phyloP scores from a whole-genome alignment of 495 filamentous ascomycete genomes.

The Aspergillus avenaceus region DNA sequence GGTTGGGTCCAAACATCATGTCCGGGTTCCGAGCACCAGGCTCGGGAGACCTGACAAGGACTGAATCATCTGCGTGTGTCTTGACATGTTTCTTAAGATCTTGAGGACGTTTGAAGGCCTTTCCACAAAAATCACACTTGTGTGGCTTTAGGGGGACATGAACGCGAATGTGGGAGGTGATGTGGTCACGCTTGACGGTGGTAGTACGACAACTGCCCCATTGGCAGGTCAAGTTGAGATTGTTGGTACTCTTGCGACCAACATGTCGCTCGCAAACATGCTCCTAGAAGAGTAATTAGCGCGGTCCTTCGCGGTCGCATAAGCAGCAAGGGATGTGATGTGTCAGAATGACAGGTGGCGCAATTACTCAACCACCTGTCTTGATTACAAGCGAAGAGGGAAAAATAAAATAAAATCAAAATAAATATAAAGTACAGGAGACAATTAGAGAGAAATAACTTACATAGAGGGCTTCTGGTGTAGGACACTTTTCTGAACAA shows the following conservation, averaged over 20 bases:
- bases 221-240: slow-evolving; percentile 93
- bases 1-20: slow-evolving; percentile 49
- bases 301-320: no score
- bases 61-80: slow-evolving; percentile 98
- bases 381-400: not conserved
- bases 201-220: slow-evolving; percentile 96
- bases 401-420: not conserved
- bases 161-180: slow-evolving; percentile 98
- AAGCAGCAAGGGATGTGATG: no score
- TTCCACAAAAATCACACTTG: slow-evolving; percentile 97
- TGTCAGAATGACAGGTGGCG: slow-evolving; percentile 7
- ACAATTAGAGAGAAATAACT: slow-evolving; percentile 32
- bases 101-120: slow-evolving; percentile 98
- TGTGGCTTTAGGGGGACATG: slow-evolving; percentile 98
- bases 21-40: slow-evolving; percentile 50
- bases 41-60: slow-evolving; percentile 72
- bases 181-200: slow-evolving; percentile 98
- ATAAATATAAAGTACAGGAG: not conserved
- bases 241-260: slow-evolving; percentile 98
- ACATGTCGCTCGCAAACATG: slow-evolving; percentile 99
- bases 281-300: slow-evolving; percentile 56
- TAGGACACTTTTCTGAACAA: slow-evolving; percentile 75
- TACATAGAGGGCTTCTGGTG: slow-evolving; percentile 87
- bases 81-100: slow-evolving; percentile 99
- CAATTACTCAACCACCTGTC: no score